Conservation (phyloP, 495 filamentous ascomycete species). For the Neurospora tetraspora region DNA sequence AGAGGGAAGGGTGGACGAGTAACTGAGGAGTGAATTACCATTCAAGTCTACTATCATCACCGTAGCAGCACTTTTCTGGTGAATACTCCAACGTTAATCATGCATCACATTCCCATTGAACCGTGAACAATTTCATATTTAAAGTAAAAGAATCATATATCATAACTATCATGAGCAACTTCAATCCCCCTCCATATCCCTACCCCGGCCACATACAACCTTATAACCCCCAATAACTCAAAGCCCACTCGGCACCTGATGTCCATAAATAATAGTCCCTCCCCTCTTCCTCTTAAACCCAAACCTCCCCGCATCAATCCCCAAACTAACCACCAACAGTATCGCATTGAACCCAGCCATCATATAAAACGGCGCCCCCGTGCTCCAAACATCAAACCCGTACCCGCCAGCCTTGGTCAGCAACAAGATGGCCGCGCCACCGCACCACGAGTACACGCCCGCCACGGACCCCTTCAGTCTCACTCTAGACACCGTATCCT, state of each 20-base stretch:
- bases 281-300: not conserved
- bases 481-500: conserved; percentile 28
- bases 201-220: not conserved
- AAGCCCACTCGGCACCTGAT: not conserved
- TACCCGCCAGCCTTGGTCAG: conserved; percentile 88
- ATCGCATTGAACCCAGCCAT: conserved; percentile 79
- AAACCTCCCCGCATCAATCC: conserved; percentile 22
- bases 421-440: conserved; percentile 82
- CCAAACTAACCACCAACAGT: conserved; percentile 49
- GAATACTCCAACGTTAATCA: not conserved
- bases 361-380: conserved; percentile 80
- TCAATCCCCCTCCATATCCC: not conserved
- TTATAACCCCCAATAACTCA: not conserved
- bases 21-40: not conserved
- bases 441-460: conserved; percentile 82
- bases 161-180: not conserved
- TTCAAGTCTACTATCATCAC: too few species aligned
- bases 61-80: not conserved
- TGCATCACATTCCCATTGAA: too few species aligned
- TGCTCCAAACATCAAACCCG: conserved; percentile 61
- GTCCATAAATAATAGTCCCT: not conserved
- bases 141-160: not conserved
- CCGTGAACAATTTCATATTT: not conserved
- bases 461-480: conserved; percentile 87
- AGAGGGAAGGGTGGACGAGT: not conserved